Base-by-base conservation (phyloP, 2,329 filamentous ascomycete genomes). In the Aureobasidium lini region DNA sequence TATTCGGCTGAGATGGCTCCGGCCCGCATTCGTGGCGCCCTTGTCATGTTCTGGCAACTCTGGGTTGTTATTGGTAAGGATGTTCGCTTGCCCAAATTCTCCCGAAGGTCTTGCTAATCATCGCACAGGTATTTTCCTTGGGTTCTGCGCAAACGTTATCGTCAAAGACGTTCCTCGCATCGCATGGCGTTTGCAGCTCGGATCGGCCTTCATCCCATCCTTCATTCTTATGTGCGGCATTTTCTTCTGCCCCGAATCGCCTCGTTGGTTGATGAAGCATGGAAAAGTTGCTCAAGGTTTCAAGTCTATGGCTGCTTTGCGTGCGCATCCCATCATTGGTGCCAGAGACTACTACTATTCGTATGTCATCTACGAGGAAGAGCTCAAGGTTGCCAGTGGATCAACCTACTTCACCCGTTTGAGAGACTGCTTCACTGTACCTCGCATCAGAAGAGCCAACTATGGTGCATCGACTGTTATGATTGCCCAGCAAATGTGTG, bases 31-130 rank as follows among this genome's bases (percentile, higher is more conserved):
- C 71, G 77, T 9, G 84, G 85, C 6, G 75, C 86, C 7, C 77
- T 94, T 16, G 88, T 92, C 63, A 93, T 93, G 88, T 85, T 85
- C 63, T 93, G 89, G 88, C 86, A 92, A 73, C 78, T 87, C 71
- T 87, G 84, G 82, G 66, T 68, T 49, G 69, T 69, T 4, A 61
- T 63, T 47, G 68, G 64, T 56, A 46, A 37, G 52, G 6, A 56
- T n/a, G 37, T 16, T 2, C 1, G 23, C 29, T 5, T 16, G 23
- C 15, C 29, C 6, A 7, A 7, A 10, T 42, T 15, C 9, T 18
- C 18, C n/a, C n/a, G 15, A 3, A n/a, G 6, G 23, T 1, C 23
- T 6, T n/a, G 4, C 28, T 40, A 16, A 47, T n/a, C 4, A 7
- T 9, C 11, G 34, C 32, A 5, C 44, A 60, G 66, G 69, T 48